Percentiles rank a stretch among this genome's conserved stretches.
Conservation (phyloP, 176 grass and related monocot genomes). For the Neostapfia colusana region DNA sequence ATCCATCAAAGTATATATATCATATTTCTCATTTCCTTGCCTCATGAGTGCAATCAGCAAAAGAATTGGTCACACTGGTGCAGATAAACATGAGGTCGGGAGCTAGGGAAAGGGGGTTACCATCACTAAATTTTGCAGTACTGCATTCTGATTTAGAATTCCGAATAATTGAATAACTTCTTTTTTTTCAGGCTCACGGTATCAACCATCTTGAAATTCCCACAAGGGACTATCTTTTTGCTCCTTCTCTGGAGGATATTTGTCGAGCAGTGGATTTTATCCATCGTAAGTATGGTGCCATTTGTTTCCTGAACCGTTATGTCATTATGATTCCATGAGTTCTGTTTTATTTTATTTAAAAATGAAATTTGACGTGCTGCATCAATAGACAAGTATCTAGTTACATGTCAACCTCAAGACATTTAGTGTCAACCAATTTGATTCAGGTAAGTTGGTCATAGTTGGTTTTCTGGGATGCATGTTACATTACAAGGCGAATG, state of each 20-base stretch:
- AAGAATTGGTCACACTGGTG: not conserved
- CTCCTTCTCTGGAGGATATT: slow-evolving; percentile 69
- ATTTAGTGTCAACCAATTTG: not conserved
- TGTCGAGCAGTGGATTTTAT: slow-evolving; percentile 87
- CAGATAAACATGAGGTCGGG: not conserved
- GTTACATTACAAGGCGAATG: not conserved
- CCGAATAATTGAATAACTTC: slow-evolving; percentile 4
- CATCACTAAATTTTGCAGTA: not conserved
- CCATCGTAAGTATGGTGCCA: slow-evolving; percentile 53
- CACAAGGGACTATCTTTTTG: slow-evolving; percentile 87
- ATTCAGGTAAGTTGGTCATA: not conserved
- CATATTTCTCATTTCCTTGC: not conserved
- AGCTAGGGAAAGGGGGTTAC: not conserved
- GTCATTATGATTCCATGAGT: not conserved
- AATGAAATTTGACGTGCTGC: not conserved
- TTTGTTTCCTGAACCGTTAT: not conserved
- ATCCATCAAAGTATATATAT: not conserved
- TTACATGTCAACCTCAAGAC: not conserved
- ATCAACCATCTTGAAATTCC: slow-evolving; percentile 82
- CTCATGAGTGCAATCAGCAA: not conserved
- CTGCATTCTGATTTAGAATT: not conserved
- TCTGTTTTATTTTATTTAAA: not conserved
- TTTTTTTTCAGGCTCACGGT: slow-evolving; percentile 58
- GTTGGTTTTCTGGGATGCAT: not conserved
- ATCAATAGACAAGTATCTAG: not conserved